Percentiles rank a stretch among this genome's conserved stretches.
phyloP scores from a whole-genome alignment of 495 filamentous ascomycete species.

The Penicillium chermesinum region DNA sequence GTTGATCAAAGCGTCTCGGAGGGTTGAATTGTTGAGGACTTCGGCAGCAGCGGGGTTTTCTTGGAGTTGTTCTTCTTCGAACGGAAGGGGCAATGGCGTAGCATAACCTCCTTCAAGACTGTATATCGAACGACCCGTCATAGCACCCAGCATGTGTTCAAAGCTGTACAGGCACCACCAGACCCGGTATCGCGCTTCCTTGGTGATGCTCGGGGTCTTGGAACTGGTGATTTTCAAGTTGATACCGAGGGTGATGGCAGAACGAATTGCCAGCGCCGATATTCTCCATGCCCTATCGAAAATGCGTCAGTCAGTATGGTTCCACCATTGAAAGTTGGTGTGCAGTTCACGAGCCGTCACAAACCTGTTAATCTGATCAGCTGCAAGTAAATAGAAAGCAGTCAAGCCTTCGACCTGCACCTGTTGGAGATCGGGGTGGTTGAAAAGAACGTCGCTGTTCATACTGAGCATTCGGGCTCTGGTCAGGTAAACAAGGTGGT shows the following conservation, averaged over 20 bases:
- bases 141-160: slow-evolving; percentile 54
- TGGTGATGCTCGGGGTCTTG: slow-evolving; percentile 43
- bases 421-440: slow-evolving; percentile 50
- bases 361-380: slow-evolving; percentile 55
- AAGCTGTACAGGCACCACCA: slow-evolving; percentile 63
- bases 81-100: slow-evolving; percentile 52
- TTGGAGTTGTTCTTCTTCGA: slow-evolving; percentile 48
- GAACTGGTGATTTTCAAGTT: slow-evolving; percentile 55
- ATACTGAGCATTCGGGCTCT: slow-evolving; percentile 50
- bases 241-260: slow-evolving; percentile 58
- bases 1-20: slow-evolving; percentile 32
- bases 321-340: too few species aligned
- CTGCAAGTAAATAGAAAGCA: slow-evolving; percentile 52
- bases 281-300: slow-evolving; percentile 55
- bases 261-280: slow-evolving; percentile 55
- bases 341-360: too few species aligned
- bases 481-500: slow-evolving; percentile 52
- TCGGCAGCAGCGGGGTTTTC: slow-evolving; percentile 25
- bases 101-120: slow-evolving; percentile 48
- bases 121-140: slow-evolving; percentile 55
- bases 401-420: slow-evolving; percentile 52
- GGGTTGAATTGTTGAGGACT: slow-evolving; percentile 22
- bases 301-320: neutral
- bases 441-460: slow-evolving; percentile 40
- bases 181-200: slow-evolving; percentile 54